Evolutionary conservation across 768 basidiomycete genomes (phyloP), one percentile per base, ranked within the genome.

Genomic region (Dendrothele bispora): DNA sequence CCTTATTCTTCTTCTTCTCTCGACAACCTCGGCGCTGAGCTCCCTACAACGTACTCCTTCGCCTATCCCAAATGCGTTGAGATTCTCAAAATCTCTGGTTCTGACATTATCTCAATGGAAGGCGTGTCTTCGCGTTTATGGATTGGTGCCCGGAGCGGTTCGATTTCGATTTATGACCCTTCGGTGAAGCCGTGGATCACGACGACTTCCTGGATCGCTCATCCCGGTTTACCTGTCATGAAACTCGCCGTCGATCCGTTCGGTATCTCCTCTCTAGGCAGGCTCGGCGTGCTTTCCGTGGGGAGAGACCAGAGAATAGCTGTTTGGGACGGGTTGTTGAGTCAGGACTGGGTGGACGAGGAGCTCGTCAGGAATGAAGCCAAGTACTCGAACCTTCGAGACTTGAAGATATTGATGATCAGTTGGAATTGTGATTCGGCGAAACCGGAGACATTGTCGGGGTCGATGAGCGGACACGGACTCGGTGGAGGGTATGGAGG

Each of bases 361-460:
- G 58, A 59, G 28, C 43, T 46, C 0, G 51, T 52, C n/a, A 68
- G 67, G 35, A 54, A 55, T 2, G 46, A 45, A 6, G 70, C 71
- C 1, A 72, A 83, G 14, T 98, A 86, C 66, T 90, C 88, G 67
- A 77, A 77, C 3, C 94, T 88, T 75, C 79, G 92, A 17, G 72
- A 85, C 17, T 69, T 97, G 49, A 86, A 78, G 2, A 70, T 91
- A 0, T 83, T 98, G 28, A 77, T 92, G 26, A 78, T 92, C 39
- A 85, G 93, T 0, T 99, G 93, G 93, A 99, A 98, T 62, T 81
- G 91, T 43, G 95, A 95, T 61, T 86, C 93, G 1, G 83, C 86
- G 3, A 84, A 87, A 55, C 95, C 95, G 0, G 86, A 88, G 37
- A 70, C 84, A 6, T 73, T 98, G 7, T 66, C 60, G 22, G 64